Evolutionary conservation across 257 asterid species (phyloP).

Genomic region (Solanum arcanum): DNA sequence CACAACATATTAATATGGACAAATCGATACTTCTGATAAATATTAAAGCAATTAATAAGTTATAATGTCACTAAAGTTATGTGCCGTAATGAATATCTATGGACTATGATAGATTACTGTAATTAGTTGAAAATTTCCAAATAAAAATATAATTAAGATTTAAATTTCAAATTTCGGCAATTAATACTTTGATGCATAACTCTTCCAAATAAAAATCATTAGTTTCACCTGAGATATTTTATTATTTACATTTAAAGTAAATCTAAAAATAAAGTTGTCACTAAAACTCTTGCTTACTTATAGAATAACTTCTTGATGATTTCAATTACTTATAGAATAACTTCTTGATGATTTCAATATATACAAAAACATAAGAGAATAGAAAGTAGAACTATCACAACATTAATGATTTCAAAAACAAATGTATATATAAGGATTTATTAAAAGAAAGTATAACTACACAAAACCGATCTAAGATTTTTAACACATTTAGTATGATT

Average conservation of each 20-base stretch:
- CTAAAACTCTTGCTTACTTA: neutral
- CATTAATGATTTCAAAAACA: neutral
- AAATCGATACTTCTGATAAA: neutral
- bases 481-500: neutral
- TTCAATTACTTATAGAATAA: too few species aligned
- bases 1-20: neutral
- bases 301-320: neutral
- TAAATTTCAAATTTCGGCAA: neutral
- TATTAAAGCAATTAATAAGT: neutral
- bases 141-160: neutral
- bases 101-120: neutral
- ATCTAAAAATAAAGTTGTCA: neutral
- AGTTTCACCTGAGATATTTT: neutral
- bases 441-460: neutral
- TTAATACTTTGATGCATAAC: neutral
- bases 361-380: neutral
- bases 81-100: neutral
- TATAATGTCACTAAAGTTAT: neutral
- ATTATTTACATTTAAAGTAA: neutral
- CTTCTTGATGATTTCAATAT: too few species aligned
- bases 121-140: neutral
- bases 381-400: neutral
- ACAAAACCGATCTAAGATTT: neutral
- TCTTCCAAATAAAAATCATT: neutral
- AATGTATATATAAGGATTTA: neutral